Base-by-base conservation (phyloP, 352 stramenopile genomes). In the Globisporangium splendens region DNA sequence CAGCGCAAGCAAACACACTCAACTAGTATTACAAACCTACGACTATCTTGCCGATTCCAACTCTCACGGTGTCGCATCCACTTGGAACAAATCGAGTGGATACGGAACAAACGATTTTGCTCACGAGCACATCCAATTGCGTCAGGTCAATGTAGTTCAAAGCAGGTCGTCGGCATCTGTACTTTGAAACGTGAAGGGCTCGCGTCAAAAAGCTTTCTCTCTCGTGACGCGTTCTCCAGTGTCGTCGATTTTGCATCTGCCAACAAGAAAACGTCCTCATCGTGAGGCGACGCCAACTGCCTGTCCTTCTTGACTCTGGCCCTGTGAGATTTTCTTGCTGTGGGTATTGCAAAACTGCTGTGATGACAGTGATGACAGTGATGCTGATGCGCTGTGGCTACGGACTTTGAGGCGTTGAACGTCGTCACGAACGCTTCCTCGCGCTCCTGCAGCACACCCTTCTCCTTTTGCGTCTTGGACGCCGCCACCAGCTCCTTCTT, bases 61-160 rank as follows among this genome's bases (percentile, higher is more conserved):
- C 65, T 94, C 85, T 28, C 79, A 68, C 22, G 87, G 87, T n/a
- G 61, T 77, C 13, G 85, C 83, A 20, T 85, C 65, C 10, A 95
- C 52, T 11, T 88, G 72, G 0, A 58, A 53, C 12, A 70, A 4
- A 18, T 86, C 64, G 3, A 93, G 44, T 10, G 74, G 50, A 5
- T 88, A 67, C 28, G 65, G 62, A 10, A 54, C 70, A 0, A n/a
- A 69, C 81, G 7, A 69, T 58, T 14, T 63, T 70, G 0, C 81
- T 79, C 2, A 88, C 69, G 1, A 91, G 63, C 0, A 94, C 78
- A 28, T 85, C 70, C 3, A 96, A 46, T 58, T 93, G 75, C 1
- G 83, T 94, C 21, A 95, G 61, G 0, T 86, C 88, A 17, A 96
- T 77, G 57, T 96, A 96, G 59, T 92, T 86, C 4, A 52, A 52